Evolutionary conservation across 371 early-diverging fungal species (phyloP).

Genomic region (Sporodiniella umbellata): DNA sequence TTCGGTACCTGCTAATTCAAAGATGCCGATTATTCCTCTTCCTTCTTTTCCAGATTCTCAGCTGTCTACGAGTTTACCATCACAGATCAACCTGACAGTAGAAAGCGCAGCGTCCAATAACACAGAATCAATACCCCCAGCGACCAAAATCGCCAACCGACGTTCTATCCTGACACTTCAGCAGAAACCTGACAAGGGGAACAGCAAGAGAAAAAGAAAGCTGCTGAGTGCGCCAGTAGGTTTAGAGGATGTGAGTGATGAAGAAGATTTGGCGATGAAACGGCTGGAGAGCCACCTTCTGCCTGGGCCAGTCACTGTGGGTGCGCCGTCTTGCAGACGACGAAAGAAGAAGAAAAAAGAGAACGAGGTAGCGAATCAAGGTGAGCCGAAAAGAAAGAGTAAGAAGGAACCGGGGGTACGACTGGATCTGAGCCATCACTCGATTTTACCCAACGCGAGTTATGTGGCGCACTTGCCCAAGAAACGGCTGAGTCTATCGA

Average conservation of each 20-base stretch:
- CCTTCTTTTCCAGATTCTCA: background rate
- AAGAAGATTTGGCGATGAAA: constrained; percentile 1
- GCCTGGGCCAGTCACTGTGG: background rate
- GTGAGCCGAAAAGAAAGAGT: background rate
- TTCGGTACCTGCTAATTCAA: background rate
- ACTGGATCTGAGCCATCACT: constrained; percentile 12
- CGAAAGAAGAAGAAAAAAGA: background rate
- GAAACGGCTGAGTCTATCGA: background rate
- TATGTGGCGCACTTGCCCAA: constrained; percentile 11
- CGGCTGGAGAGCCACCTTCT: background rate
- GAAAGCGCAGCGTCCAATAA: no score
- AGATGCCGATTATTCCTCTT: background rate
- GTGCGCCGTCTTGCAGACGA: background rate
- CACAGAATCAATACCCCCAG: no score
- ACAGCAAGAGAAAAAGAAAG: constrained; percentile 5
- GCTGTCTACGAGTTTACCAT: no score
- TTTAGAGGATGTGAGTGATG: background rate
- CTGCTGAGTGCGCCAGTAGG: background rate
- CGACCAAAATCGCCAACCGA: no score
- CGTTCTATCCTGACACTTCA: background rate
- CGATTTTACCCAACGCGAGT: constrained; percentile 10
- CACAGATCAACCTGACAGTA: no score
- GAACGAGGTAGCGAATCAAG: background rate
- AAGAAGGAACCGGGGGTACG: background rate
- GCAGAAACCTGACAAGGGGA: background rate